A percentile compares a stretch with the other conserved stretches of the same genome.
phyloP scores from a whole-genome alignment of 164 flowering plant species.

The Kingdonia uniflora region DNA sequence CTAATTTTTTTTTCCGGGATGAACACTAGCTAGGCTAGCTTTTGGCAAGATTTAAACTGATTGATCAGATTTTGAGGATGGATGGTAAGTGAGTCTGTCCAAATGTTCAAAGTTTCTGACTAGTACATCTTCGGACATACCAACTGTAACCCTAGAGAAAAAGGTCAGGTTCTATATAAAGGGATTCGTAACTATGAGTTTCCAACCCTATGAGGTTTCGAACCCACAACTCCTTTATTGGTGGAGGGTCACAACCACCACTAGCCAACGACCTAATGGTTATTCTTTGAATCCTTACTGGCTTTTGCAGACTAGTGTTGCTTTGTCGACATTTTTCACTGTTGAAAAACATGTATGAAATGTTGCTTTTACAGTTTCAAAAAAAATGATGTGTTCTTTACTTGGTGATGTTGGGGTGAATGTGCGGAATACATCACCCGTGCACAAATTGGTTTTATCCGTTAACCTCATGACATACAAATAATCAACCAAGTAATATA shows the following conservation, averaged over 20 bases:
- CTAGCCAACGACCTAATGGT: too few relatives aligned
- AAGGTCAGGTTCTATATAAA: slow-evolving; percentile 10
- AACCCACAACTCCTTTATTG: too few relatives aligned
- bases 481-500: too few relatives aligned
- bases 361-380: slow-evolving; percentile 12
- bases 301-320: slow-evolving; percentile 7
- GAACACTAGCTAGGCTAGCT: slow-evolving; percentile 9
- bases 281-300: slow-evolving; percentile 18
- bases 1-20: slow-evolving; percentile 14
- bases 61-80: slow-evolving; percentile 16
- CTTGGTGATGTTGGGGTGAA: too few relatives aligned
- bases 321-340: slow-evolving; percentile 30
- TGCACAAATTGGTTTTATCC: too few relatives aligned
- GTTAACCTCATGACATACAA: too few relatives aligned
- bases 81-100: slow-evolving; percentile 30
- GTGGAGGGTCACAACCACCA: too few relatives aligned
- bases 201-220: too few relatives aligned
- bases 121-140: slow-evolving; percentile 15
- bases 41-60: slow-evolving; percentile 7
- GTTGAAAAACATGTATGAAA: slow-evolving; percentile 18
- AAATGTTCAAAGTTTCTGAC: slow-evolving; percentile 20
- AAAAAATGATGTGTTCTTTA: slow-evolving; percentile 12
- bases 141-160: slow-evolving; percentile 18
- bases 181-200: too few relatives aligned
- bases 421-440: too few relatives aligned